Conservation (phyloP, 73 alveolate genomes). For the Tetrahymena thermophila region DNA sequence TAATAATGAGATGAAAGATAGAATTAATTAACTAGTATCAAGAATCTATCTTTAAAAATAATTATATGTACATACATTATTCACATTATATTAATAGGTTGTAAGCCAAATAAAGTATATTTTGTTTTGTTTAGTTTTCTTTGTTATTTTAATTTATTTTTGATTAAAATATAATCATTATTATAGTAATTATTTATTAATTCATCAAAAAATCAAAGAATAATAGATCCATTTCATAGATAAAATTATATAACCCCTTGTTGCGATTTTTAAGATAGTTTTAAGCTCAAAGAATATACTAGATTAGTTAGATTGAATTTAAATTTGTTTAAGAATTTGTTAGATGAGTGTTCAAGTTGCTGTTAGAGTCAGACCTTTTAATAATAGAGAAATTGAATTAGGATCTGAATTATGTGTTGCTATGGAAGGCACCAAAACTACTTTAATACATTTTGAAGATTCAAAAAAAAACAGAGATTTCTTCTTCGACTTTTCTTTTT, state of each 20-base stretch:
- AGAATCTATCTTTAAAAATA: too few relatives aligned
- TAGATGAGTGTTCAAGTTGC: constrained; percentile 92
- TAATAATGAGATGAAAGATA: background rate
- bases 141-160: too few relatives aligned
- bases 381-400: constrained; percentile 76
- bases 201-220: background rate
- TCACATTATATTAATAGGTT: too few relatives aligned
- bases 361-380: constrained; percentile 97
- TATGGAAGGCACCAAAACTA: constrained; percentile 66
- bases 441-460: constrained; percentile 21
- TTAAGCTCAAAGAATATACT: background rate
- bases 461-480: constrained; percentile 69
- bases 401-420: constrained; percentile 66
- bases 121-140: too few relatives aligned
- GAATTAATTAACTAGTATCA: background rate
- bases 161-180: background rate
- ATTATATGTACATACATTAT: too few relatives aligned
- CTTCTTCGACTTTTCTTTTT: constrained; percentile 94
- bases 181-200: background rate
- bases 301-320: background rate
- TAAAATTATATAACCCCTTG: too few relatives aligned
- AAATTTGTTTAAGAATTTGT: background rate
- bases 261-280: background rate
- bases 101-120: background rate
- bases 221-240: background rate